Base-by-base conservation (phyloP, 2,329 filamentous ascomycete species). In the Fusarium stilboides region DNA sequence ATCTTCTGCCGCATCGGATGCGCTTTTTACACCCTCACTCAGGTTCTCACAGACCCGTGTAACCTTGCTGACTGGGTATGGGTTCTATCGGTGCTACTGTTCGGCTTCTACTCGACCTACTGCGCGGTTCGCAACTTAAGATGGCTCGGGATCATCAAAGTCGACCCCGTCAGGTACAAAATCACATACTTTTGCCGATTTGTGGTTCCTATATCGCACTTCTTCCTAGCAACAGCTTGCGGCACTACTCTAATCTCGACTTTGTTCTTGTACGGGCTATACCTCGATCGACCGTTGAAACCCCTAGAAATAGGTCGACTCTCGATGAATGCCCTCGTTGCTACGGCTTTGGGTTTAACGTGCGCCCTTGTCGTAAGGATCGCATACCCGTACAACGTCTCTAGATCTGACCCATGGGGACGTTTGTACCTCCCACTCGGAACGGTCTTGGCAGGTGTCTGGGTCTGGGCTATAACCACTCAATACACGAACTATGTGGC, bases 51-150 rank as follows among this genome's bases (percentile, higher is more conserved):
- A 34, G 65, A 71, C 10, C 74, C 74, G 4, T 60, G 60, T 39
- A 67, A 62, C 14, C 22, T 66, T 1, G 40, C 40, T 2, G 73
- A 76, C 46, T 76, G 72, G 74, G 44, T 63, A 9, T 69, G 70
- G 71, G 62, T 52, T 3, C 52, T 70, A 7, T 64, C 63, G 7
- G 50, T 74, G 5, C 45, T 72, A 33, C 60, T 75, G 33, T 76
- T 73, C 40, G 71, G 62, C 10, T 56, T 55, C 3, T 76, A 76
- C 44, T 74, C 63, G 1, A 47, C 66, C 6, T 54, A 64, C 3
- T 53, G 33, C 14, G 63, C 65, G 0, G 57, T 62, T 8, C 50
- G 51, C 15, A 74, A 74, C 24, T 43, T 76, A 37, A 58, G 43
- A 9, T 70, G 72, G 43, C 36, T 74, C 1, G 52, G 47, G 5